Conservation (phyloP, 2,329 filamentous ascomycete genomes). For the Trichoderma oligosporum region DNA sequence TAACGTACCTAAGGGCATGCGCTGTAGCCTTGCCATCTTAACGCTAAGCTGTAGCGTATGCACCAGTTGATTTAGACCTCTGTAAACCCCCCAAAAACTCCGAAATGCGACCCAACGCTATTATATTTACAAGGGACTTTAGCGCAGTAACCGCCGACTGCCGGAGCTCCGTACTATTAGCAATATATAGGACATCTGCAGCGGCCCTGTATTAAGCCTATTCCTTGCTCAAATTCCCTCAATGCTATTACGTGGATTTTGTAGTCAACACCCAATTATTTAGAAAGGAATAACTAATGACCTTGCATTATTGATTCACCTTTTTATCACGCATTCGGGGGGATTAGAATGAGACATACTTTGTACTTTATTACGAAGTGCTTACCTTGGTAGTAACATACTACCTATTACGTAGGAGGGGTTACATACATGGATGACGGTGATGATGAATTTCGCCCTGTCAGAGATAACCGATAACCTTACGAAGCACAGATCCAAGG, state of each 20-base stretch:
- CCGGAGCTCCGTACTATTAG: slow-evolving; percentile 14
- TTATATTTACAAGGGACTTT: neutral
- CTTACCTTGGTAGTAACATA: no score
- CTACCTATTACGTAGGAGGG: slow-evolving; percentile 14
- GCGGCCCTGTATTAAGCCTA: neutral
- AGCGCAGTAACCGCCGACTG: slow-evolving; percentile 12
- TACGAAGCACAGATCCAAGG: no score
- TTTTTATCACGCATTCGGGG: no score
- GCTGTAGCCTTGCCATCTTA: neutral
- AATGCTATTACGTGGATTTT: slow-evolving; percentile 17
- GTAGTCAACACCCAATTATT: slow-evolving; percentile 2
- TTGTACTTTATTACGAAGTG: no score
- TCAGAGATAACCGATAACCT: neutral
- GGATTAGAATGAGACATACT: no score
- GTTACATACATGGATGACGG: slow-evolving; percentile 2
- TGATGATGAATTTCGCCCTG: neutral
- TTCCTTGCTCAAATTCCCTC: slow-evolving; percentile 13
- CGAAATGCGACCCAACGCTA: neutral
- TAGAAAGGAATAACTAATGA: neutral
- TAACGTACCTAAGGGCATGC: neutral
- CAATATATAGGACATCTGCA: neutral
- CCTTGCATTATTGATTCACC: neutral
- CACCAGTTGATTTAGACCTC: neutral
- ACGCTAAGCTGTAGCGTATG: neutral
- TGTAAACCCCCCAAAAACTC: slow-evolving; percentile 5